Evolutionary conservation across 352 stramenopile species (phyloP), one percentile per base, ranked within the genome.

Genomic region (Aphanomyces euteiches): DNA sequence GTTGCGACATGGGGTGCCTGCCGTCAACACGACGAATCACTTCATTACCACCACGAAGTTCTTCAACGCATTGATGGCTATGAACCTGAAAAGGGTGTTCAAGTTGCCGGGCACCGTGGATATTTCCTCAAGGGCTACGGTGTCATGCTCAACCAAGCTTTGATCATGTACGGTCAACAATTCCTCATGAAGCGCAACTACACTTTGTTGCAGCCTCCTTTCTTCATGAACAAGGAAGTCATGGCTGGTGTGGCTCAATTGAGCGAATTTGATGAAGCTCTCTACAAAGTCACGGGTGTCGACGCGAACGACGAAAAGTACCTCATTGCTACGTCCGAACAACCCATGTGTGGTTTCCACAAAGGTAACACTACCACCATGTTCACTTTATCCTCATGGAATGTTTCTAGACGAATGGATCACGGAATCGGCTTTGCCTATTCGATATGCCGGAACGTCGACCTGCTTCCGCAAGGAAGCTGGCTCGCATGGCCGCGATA

Each of bases 391-490:
- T 58, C 21, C 19, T 67, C 39, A 39, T 12, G 1, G 8, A 37
- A 67, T 57, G 7, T 57, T n/a, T 8, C 43, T 69, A 73, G 53
- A 69, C 68, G 84, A 94, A 63, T 93, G 85, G 85, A 92, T 94
- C 72, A 84, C 85, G n/a, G 84, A 93, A 73, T 92, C 81, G 79
- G 74, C 83, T 57, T 74, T 93, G 69, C 86, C 85, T 56, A 75
- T 93, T 12, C 84, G 83, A n/a, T 94, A 95, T 78, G 95, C 92
- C n/a, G 96, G 97, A 43, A 97, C 99, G 74, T 99, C 95, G 41
- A 99, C 96, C n/a, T 99, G 97, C 75, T 99, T 99, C 85, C 93
- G 98, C 59, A 99, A 99, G 81, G 98, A 99, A 84, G 97, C 97
- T 12, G 98, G 98, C 39, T 96, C 89, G 56, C 96, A 98, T 75